A percentile compares a stretch with the other conserved stretches of the same genome.
These are phyloP conservation scores for Sugiyamaella sp. DNA, from an alignment of 1,139 yeast genomes.

Conservation along the genomic window DNA sequence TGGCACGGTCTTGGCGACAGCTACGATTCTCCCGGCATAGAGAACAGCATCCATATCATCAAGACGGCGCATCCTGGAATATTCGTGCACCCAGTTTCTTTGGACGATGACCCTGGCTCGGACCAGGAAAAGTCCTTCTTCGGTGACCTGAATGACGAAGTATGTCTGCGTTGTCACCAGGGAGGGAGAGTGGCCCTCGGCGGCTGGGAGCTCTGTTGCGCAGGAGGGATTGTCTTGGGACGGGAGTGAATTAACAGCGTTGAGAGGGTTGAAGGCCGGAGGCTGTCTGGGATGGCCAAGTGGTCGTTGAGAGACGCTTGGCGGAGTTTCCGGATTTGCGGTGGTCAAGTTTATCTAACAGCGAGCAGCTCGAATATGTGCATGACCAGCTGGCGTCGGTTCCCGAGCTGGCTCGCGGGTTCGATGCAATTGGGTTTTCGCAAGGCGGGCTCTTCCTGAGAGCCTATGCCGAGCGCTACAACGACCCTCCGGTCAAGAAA, in stretches of 20 bases:
- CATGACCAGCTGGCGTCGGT: slow-evolving; percentile 49
- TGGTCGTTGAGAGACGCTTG: too few relatives aligned
- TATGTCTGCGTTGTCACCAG: slow-evolving; percentile 25
- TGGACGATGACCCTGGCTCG: slow-evolving; percentile 52
- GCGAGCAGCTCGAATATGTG: slow-evolving; percentile 41
- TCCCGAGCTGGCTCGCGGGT: slow-evolving; percentile 55
- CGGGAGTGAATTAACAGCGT: too few relatives aligned
- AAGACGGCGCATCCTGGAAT: slow-evolving; percentile 53
- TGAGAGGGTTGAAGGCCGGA: too few relatives aligned
- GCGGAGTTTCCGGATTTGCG: neutral
- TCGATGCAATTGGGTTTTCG: slow-evolving; percentile 78
- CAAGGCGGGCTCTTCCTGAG: slow-evolving; percentile 81
- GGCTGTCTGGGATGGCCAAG: too few relatives aligned
- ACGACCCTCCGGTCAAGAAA: slow-evolving; percentile 51
- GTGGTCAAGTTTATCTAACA: slow-evolving; percentile 39
- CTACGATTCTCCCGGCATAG: slow-evolving; percentile 65
- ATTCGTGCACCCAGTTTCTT: slow-evolving; percentile 54
- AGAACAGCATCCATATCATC: slow-evolving; percentile 50
- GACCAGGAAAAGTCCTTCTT: slow-evolving; percentile 61
- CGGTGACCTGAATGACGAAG: slow-evolving; percentile 60
- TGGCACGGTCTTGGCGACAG: slow-evolving; percentile 90
- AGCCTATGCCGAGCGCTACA: slow-evolving; percentile 63
- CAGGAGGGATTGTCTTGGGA: slow-evolving; percentile 20
- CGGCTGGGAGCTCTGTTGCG: neutral
- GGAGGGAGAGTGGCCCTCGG: neutral